Percentiles rank a stretch among this genome's conserved stretches.
These are phyloP conservation scores for Drosera capensis DNA, from an alignment of 148 eudicot species.

Conservation along the genomic window DNA sequence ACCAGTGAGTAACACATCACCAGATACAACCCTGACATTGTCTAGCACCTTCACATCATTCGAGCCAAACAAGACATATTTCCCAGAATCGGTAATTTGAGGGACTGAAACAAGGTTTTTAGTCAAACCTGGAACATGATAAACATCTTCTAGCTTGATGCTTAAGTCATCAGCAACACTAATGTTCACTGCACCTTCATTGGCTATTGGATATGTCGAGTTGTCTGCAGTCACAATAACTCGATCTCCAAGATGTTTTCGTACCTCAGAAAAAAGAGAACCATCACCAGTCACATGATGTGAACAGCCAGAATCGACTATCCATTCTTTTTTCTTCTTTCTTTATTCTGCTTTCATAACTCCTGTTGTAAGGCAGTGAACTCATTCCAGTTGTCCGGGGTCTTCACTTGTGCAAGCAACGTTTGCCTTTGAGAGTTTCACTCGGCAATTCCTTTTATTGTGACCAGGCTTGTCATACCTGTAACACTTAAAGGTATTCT, in stretches of 20 bases:
- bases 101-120: conserved; percentile 16
- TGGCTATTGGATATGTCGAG: conserved; percentile 6
- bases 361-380: background rate
- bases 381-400: background rate
- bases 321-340: background rate
- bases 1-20: conserved; percentile 6
- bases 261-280: conserved; percentile 4
- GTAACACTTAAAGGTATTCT: background rate
- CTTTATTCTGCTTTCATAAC: background rate
- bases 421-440: background rate
- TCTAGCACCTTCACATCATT: conserved; percentile 17
- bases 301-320: conserved; percentile 4
- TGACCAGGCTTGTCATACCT: background rate
- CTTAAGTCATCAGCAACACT: background rate
- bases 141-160: conserved; percentile 10
- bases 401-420: background rate
- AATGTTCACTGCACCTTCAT: conserved; percentile 6
- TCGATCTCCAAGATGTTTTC: conserved; percentile 6
- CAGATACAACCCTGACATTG: conserved; percentile 5
- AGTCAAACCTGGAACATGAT: conserved; percentile 15
- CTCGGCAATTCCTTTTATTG: background rate
- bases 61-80: conserved; percentile 18
- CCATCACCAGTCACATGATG: conserved; percentile 14
- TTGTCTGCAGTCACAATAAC: conserved; percentile 12
- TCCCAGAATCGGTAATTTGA: conserved; percentile 16